Conservation (phyloP, 768 basidiomycete species). For the Mycena crocata region DNA sequence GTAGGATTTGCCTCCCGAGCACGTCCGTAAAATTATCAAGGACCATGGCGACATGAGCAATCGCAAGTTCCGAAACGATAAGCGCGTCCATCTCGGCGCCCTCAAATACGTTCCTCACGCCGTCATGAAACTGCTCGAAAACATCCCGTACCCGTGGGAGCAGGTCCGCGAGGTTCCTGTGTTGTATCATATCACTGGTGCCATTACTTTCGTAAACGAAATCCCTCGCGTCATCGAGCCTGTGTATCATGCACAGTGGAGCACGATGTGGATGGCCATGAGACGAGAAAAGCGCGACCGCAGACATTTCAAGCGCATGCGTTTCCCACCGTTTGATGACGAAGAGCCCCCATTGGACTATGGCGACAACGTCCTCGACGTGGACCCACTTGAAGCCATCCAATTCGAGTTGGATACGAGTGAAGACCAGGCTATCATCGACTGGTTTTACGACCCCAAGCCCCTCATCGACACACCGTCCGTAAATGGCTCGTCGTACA, state of each 20-base stretch:
- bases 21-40: constrained; percentile 99
- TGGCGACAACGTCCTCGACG: constrained; percentile 98
- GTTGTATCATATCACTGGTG: constrained; percentile 98
- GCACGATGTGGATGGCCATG: constrained; percentile 99
- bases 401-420: constrained; percentile 94
- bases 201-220: constrained; percentile 99
- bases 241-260: constrained; percentile 99
- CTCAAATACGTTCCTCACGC: constrained; percentile 99
- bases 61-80: constrained; percentile 98
- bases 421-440: constrained; percentile 91
- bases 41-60: constrained; percentile 99
- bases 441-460: constrained; percentile 99
- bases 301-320: constrained; percentile 99
- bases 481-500: constrained; percentile 94
- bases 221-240: constrained; percentile 97
- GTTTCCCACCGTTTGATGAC: constrained; percentile 99
- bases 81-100: constrained; percentile 98
- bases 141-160: constrained; percentile 98
- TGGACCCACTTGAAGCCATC: constrained; percentile 97
- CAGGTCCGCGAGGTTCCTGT: constrained; percentile 99
- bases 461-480: constrained; percentile 90
- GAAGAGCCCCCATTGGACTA: constrained; percentile 99
- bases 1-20: constrained; percentile 95
- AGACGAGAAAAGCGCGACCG: constrained; percentile 98
- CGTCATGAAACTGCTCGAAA: constrained; percentile 98